Evolutionary conservation across 305 asterid genomes (phyloP).

Genomic region (Solanum hybrid): DNA sequence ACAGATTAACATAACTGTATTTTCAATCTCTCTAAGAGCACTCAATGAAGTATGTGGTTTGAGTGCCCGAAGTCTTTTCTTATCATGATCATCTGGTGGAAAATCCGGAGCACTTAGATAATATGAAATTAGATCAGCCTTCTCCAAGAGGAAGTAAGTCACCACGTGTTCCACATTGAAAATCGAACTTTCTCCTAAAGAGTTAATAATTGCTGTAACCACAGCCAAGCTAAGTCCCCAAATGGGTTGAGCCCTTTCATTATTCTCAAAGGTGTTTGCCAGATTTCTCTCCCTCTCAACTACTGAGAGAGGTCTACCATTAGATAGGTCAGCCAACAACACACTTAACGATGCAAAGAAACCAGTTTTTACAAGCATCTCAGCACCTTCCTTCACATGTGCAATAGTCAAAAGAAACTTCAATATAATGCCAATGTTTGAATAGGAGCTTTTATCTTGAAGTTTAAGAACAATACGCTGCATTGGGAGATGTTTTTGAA

Average conservation of each 20-base stretch:
- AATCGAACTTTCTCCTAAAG: constrained; percentile 54
- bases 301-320: constrained; percentile 33
- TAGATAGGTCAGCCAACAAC: constrained; percentile 42
- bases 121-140: constrained; percentile 50
- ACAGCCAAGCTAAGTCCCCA: constrained; percentile 95
- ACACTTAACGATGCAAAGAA: constrained; percentile 52
- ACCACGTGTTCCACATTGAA: constrained; percentile 62
- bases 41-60: constrained; percentile 53
- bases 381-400: constrained; percentile 67
- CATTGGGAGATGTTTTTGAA: constrained; percentile 61
- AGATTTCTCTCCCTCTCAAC: constrained; percentile 39
- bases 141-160: constrained; percentile 71
- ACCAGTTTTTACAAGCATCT: constrained; percentile 72
- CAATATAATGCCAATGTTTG: constrained; percentile 38
- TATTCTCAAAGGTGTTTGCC: constrained; percentile 26
- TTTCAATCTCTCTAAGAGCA: constrained; percentile 71
- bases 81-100: constrained; percentile 59
- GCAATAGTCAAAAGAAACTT: constrained; percentile 81
- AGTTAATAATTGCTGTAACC: constrained; percentile 68
- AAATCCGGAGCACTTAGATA: constrained; percentile 79
- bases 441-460: constrained; percentile 36
- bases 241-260: constrained; percentile 46
- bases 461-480: constrained; percentile 56
- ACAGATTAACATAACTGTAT: constrained; percentile 64
- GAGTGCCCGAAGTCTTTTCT: constrained; percentile 65